Evolutionary conservation across 768 basidiomycete species (phyloP), one percentile per base, ranked within the genome.

Genomic region (Tricholoma hemisulphureum): DNA sequence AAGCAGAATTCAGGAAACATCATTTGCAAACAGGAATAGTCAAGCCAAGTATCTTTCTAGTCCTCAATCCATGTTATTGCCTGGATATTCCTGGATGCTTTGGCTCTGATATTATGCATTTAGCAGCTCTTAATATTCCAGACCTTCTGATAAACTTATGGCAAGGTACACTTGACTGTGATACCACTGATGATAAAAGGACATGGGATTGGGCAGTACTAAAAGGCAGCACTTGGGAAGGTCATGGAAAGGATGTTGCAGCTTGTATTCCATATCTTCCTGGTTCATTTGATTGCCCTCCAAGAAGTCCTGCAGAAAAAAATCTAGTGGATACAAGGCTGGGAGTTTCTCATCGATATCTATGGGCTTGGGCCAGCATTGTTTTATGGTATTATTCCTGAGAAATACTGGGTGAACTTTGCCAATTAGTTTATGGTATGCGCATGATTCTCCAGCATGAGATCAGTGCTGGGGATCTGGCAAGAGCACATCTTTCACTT

Each of bases 381-480:
- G 3, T 39, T 67, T n/a, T 51, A 49, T 26, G 56, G 59, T 1
- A 45, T 61, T 43, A 63, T 65, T 6, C 62, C 54, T 1, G 39
- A 57, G 43, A 21, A 8, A n/a, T 55, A 39, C n/a, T 41, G 39
- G 20, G 13, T 8, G 28, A 18, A 71, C 31, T 76, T 66, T 75
- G 72, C 57, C 65, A 69, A 21, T 57, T 71, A 1, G 73, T 75
- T 7, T 26, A 29, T 34, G 67, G 50, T 0, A 55, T 69, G 9
- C 51, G 66, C 1, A 51, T 73, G 6, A 34, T 73, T 4, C 53
- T 58, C 9, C 70, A 73, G 31, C 62, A 56, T 1, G n/a, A 34
- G 4, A 69, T 69, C 26, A 61, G 59, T 20, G 24, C 16, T 5
- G 11, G 53, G 0, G 58, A 69, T 39, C 51, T 75, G 4, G 3